Conservation (phyloP, 306 rosid species). For the Dalbergia cochinchinensis region DNA sequence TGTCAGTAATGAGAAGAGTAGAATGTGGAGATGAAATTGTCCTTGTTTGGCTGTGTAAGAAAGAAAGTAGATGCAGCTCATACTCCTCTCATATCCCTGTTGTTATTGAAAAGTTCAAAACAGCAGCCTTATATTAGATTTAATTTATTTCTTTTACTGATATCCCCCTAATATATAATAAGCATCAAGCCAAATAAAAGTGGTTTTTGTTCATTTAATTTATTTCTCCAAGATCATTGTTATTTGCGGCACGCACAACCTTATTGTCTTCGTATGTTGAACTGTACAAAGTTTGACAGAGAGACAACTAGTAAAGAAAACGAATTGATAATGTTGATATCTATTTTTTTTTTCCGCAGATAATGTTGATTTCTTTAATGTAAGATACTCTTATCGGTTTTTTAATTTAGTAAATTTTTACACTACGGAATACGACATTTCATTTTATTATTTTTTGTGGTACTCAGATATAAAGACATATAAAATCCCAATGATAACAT, state of each 20-base stretch:
- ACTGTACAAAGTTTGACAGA: neutral
- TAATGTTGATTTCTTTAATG: neutral
- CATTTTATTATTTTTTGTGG: neutral
- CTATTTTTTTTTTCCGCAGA: too few species aligned
- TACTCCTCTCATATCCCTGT: neutral
- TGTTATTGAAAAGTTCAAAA: neutral
- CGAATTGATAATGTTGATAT: conserved; percentile 1
- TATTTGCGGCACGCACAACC: neutral
- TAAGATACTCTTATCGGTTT: neutral
- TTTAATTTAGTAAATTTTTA: neutral
- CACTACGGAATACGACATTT: neutral
- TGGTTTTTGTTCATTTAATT: neutral
- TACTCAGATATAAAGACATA: conserved; percentile 11
- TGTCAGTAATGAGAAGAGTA: neutral
- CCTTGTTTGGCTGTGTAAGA: neutral
- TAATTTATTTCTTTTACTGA: neutral
- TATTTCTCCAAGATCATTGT: neutral
- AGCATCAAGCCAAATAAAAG: neutral
- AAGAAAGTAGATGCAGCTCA: neutral
- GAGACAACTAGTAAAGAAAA: neutral
- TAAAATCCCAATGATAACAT: neutral
- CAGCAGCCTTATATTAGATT: conserved; percentile 1
- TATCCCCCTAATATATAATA: neutral
- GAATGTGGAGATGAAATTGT: neutral
- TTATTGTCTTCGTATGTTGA: neutral